A percentile compares a stretch with the other conserved stretches of the same genome.
These are phyloP conservation scores for Aspergillus brunneoviolaceus DNA, from an alignment of 2,329 filamentous ascomycete genomes.

Conservation along the genomic window DNA sequence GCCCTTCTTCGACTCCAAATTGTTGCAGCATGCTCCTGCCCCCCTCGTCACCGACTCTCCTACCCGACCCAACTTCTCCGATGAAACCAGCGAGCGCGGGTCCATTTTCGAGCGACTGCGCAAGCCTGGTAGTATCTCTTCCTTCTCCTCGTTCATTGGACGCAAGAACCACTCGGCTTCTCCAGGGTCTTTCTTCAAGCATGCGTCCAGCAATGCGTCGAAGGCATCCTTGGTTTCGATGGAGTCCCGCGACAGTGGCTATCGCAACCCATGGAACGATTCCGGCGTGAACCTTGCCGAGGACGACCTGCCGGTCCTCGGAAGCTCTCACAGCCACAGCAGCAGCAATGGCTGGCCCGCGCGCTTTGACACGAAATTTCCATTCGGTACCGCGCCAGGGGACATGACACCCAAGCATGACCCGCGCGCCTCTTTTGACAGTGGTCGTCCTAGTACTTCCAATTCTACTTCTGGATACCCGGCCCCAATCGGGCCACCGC, in stretches of 20 bases:
- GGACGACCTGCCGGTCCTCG: conserved; percentile 64
- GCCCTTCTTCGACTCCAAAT: conserved; percentile 94
- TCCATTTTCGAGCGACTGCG: conserved; percentile 88
- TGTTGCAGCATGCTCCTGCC: conserved; percentile 86
- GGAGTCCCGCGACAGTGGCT: conserved; percentile 90
- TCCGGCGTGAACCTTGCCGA: conserved; percentile 92
- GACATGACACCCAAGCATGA: conserved; percentile 82
- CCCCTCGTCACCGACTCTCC: conserved; percentile 82
- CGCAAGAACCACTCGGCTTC: conserved; percentile 92
- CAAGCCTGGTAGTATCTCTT: conserved; percentile 91
- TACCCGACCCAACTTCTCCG: conserved; percentile 78
- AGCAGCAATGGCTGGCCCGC: conserved; percentile 56
- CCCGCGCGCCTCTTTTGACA: conserved; percentile 81
- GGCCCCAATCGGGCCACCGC: conserved; percentile 85
- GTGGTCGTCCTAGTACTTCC: conserved; percentile 88
- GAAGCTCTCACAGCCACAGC: conserved; percentile 61
- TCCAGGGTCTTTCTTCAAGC: conserved; percentile 86
- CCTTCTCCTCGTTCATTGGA: conserved; percentile 92
- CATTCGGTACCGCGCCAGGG: conserved; percentile 64
- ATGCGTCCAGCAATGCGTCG: conserved; percentile 82
- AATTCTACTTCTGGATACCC: conserved; percentile 98
- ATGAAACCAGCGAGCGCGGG: conserved; percentile 76
- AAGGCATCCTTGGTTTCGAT: conserved; percentile 95
- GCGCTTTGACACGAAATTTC: conserved; percentile 63
- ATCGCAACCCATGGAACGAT: conserved; percentile 97